Evolutionary conservation across 495 filamentous ascomycete species (phyloP).

Genomic region (Penicillium silybi): DNA sequence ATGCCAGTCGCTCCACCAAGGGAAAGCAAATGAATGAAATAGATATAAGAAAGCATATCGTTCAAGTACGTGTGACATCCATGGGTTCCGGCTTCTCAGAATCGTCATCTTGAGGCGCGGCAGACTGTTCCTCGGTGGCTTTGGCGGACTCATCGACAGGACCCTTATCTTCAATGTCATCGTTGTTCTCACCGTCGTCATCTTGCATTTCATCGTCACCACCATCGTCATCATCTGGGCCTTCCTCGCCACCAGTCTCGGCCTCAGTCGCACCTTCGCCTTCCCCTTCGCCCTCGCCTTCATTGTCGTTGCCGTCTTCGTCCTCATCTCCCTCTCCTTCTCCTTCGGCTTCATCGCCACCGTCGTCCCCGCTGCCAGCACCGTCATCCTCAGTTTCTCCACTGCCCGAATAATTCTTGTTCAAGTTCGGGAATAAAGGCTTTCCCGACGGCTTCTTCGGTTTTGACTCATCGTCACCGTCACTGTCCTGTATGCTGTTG

Average conservation of each 20-base stretch:
- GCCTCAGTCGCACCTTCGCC: conserved; percentile 12
- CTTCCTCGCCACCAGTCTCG: conserved; percentile 14
- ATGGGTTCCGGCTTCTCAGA: conserved; percentile 13
- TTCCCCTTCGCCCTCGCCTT: conserved; percentile 2
- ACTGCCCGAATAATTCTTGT: conserved; percentile 20
- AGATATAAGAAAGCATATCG: neutral
- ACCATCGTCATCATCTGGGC: conserved; percentile 16
- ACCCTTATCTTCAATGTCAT: conserved; percentile 13
- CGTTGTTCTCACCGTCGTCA: conserved; percentile 13
- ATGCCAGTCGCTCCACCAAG: neutral
- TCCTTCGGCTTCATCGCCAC: conserved; percentile 51
- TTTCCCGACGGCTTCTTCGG: conserved; percentile 40
- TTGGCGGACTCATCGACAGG: conserved; percentile 7
- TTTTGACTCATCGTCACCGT: conserved; percentile 55
- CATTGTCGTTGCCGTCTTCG: conserved; percentile 12
- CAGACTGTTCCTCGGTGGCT: conserved; percentile 11
- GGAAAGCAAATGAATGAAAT: neutral
- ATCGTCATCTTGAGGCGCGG: conserved; percentile 7
- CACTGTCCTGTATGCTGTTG: conserved; percentile 67
- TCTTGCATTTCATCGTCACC: conserved; percentile 22
- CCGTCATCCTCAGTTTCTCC: conserved; percentile 29
- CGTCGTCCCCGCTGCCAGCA: conserved; percentile 24
- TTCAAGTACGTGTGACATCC: conserved; percentile 14
- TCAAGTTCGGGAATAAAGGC: conserved; percentile 31
- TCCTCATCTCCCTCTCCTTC: conserved; percentile 31